These are phyloP conservation scores for Moringa oleifera DNA, from an alignment of 345 rosid genomes.

Conservation along the genomic window DNA sequence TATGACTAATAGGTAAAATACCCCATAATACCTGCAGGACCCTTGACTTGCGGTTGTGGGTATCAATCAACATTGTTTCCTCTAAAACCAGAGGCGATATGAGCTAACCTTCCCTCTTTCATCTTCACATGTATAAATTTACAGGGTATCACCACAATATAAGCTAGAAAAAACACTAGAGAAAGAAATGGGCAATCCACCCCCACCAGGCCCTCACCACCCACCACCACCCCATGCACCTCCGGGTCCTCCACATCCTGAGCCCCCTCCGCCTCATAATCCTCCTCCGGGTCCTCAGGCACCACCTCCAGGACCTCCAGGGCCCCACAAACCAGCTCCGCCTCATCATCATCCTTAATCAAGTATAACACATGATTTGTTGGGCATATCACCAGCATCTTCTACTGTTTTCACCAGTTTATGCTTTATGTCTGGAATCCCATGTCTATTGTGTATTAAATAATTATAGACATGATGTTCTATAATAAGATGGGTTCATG, in stretches of 20 bases:
- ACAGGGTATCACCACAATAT: neutral
- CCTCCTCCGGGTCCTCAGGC: conserved; percentile 18
- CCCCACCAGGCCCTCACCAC: conserved; percentile 8
- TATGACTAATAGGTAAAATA: conserved; percentile 10
- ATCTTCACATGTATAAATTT: neutral
- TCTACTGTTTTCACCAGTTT: no score
- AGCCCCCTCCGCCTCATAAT: conserved; percentile 17
- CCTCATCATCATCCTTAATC: neutral
- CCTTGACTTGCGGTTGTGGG: conserved; percentile 19
- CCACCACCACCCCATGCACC: conserved; percentile 15
- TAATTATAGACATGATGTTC: no score
- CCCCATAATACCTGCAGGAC: conserved; percentile 8
- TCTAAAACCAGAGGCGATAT: no score
- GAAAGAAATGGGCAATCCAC: conserved; percentile 17
- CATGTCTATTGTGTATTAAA: no score
- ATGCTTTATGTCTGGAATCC: no score
- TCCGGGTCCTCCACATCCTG: conserved; percentile 17
- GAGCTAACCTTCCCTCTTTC: neutral
- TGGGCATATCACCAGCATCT: no score
- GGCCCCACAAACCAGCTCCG: conserved; percentile 19
- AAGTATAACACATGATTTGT: no score
- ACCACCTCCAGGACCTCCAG: conserved; percentile 17
- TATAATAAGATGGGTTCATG: no score
- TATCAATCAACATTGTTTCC: no score
- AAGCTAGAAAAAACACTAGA: neutral